Evolutionary conservation across 2,329 filamentous ascomycete species (phyloP).

Genomic region (Aspergillus ibericus): DNA sequence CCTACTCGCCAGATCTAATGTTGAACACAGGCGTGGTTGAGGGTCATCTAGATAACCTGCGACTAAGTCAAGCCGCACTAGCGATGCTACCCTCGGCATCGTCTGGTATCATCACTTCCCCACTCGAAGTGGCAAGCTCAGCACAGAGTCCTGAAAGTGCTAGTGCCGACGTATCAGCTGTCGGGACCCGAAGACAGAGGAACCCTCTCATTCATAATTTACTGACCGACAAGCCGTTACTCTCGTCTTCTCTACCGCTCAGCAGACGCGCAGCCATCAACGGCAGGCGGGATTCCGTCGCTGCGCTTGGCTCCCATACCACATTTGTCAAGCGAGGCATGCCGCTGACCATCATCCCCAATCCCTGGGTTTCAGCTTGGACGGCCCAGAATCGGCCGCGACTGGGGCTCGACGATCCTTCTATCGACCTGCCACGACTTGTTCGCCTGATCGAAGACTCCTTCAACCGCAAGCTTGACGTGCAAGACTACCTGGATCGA

Average conservation of each 20-base stretch:
- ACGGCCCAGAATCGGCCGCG: conserved; percentile 60
- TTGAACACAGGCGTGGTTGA: conserved; percentile 29
- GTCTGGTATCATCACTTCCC: conserved; percentile 86
- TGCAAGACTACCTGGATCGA: conserved; percentile 77
- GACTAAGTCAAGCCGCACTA: conserved; percentile 68
- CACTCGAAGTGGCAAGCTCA: conserved; percentile 72
- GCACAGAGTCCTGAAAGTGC: conserved; percentile 32
- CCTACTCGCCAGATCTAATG: conserved; percentile 8
- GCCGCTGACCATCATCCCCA: conserved; percentile 79
- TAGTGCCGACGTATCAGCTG: conserved; percentile 43
- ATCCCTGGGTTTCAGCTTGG: conserved; percentile 68
- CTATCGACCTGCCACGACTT: conserved; percentile 79
- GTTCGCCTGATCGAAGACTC: conserved; percentile 90
- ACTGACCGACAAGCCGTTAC: conserved; percentile 88
- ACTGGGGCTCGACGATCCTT: conserved; percentile 73
- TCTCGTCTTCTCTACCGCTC: conserved; percentile 84
- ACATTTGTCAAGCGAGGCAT: conserved; percentile 91
- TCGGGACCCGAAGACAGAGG: conserved; percentile 60
- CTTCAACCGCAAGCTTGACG: conserved; percentile 80
- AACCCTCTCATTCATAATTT: conserved; percentile 96
- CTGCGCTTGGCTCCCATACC: conserved; percentile 54
- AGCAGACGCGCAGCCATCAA: conserved; percentile 56
- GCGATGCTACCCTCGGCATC: conserved; percentile 77
- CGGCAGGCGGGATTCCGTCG: conserved; percentile 29
- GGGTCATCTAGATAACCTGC: conserved; percentile 68